These are phyloP conservation scores for Neospora caninum DNA, from an alignment of 169 alveolate species.

Conservation along the genomic window DNA sequence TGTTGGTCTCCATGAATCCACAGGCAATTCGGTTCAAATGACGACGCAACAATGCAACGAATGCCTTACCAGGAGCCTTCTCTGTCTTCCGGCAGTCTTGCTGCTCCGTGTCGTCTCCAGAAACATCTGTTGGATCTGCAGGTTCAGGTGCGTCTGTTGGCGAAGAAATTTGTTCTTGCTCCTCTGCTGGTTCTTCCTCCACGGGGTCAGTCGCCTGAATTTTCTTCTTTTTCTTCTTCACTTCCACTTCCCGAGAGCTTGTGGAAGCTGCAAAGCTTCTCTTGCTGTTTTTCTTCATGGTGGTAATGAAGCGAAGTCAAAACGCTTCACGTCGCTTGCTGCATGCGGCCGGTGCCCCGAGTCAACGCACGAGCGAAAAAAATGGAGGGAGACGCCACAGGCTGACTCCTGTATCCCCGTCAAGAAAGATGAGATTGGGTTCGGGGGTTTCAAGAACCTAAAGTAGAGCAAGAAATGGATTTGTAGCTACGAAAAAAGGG, in stretches of 20 bases:
- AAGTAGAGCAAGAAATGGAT: neutral
- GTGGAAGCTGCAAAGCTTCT: neutral
- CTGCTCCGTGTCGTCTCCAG: neutral
- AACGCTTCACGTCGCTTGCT: neutral
- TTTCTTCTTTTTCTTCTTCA: neutral
- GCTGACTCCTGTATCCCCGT: too few species aligned
- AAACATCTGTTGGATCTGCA: neutral
- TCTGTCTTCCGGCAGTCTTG: neutral
- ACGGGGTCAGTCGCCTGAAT: neutral
- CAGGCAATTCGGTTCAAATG: too few species aligned
- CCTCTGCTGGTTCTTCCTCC: neutral
- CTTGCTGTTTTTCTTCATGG: neutral
- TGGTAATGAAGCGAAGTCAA: neutral
- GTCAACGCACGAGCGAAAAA: too few species aligned
- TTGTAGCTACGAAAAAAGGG: neutral
- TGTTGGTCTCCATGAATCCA: too few species aligned
- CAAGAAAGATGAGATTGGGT: too few species aligned
- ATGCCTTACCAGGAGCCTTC: neutral
- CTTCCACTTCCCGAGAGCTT: neutral
- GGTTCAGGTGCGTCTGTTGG: neutral
- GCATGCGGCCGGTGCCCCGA: neutral
- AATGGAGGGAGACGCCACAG: too few species aligned
- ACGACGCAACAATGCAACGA: neutral
- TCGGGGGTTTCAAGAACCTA: neutral
- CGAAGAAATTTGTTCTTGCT: neutral